Conservation (phyloP, 1,284 basidiomycete genomes). For the Ceratobasidium sp. region DNA sequence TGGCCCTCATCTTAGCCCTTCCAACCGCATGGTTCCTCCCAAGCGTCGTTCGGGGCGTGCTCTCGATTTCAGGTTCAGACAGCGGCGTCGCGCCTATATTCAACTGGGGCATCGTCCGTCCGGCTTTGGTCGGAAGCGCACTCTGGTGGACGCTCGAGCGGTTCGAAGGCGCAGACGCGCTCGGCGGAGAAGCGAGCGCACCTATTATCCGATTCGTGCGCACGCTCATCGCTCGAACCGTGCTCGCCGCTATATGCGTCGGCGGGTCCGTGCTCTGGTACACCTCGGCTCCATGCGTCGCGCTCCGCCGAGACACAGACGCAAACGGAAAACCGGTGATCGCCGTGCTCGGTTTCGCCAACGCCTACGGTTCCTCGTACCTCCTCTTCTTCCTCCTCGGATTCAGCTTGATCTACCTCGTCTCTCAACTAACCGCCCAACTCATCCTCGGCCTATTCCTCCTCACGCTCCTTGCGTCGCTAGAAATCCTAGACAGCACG, state of each 20-base stretch:
- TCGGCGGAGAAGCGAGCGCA: conserved; percentile 50
- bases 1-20: conserved; percentile 68
- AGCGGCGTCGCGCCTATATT: conserved; percentile 76
- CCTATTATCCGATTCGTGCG: conserved; percentile 66
- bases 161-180: conserved; percentile 63
- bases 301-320: conserved; percentile 60
- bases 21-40: conserved; percentile 73
- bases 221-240: conserved; percentile 72
- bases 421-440: conserved; percentile 86
- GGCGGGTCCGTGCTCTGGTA: conserved; percentile 77
- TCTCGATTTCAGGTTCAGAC: conserved; percentile 79
- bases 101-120: conserved; percentile 70
- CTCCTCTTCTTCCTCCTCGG: conserved; percentile 81
- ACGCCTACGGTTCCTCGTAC: conserved; percentile 90
- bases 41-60: conserved; percentile 67
- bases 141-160: conserved; percentile 86
- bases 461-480: conserved; percentile 75
- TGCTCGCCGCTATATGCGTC: conserved; percentile 66
- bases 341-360: conserved; percentile 87
- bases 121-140: conserved; percentile 70
- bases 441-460: conserved; percentile 74
- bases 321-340: conserved; percentile 55
- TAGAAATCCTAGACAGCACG: conserved; percentile 84
- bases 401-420: conserved; percentile 73
- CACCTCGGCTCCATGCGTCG: conserved; percentile 76